Base-by-base conservation (phyloP, 257 asterid genomes). In the Osmanthus fragrans region DNA sequence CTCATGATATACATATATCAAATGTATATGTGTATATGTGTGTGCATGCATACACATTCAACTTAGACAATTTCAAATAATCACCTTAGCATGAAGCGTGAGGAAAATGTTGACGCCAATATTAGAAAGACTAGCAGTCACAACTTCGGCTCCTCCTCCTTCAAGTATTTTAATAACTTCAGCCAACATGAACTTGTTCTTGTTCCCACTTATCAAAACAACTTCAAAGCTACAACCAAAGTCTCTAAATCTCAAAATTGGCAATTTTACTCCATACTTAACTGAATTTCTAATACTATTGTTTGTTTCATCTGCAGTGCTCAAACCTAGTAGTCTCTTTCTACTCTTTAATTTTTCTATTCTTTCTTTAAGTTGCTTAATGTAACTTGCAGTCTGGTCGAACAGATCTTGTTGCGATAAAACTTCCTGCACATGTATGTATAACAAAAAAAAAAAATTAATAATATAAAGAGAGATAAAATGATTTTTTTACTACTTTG, bases 131-230 rank as follows among this genome's bases (percentile, higher is more conserved):
- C 12, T 72, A 8, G 81, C 81, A 11, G 29, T 32, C 13, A 77
- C 64, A 1, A 86, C 90, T 74, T 88, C 78, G 79, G 85, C 87
- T 77, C 88, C 90, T 82, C 74, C 90, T 76, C 82, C 77, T 74
- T 81, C 81, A 8, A 88, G 8, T 23, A 88, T 80, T 40, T 47
- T 72, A 19, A 88, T 71, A 1, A 82, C 66, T 75, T 84, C 60
- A 58, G 76, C 72, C 49, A 86, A 5, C 27, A 2, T 79, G 79
- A 86, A 37, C 0, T 79, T 82, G n/a, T 73, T 84, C 10, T 23
- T 5, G 32, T 70, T 10, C 66, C 80, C 85, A 82, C 80, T 77
- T 0, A 79, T 69, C 70, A 88, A 77, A 70, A 80, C 74, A 32
- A 88, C 86, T 84, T 88, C 87, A 42, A 88, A 13, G 68, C 75